Evolutionary conservation across 805 yeast genomes (phyloP), one percentile per base, ranked within the genome.

Genomic region (Pichia insulana): DNA sequence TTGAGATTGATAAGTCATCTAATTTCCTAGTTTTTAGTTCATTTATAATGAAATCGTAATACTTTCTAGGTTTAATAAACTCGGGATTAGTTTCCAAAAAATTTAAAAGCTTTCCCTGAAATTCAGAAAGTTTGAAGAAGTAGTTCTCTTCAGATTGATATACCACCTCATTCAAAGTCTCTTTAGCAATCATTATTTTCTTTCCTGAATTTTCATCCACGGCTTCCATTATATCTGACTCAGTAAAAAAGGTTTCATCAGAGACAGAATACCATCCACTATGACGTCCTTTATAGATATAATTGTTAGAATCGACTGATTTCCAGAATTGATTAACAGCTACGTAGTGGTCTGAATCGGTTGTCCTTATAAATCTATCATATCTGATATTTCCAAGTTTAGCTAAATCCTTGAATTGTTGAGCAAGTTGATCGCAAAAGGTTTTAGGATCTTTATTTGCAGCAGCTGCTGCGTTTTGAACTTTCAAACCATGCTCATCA

Each of bases 401-500:
- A 0, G 95, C 90, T 39, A 92, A 65, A 1, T 57, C 58, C 51
- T 73, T 71, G 63, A 92, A 92, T 42, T 76, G 78, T 4, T 63
- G 56, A 1, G 86, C 74, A 3, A 86, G 71, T 12, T 62, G 62
- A 56, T 90, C 95, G 18, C 88, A 94, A 52, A 89, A 83, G 35
- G 59, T 56, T 53, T 80, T 71, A 1, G 96, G 86, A 1, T 64
- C 63, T n/a, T 60, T 57, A 0, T 56, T 55, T 11, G 68, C 70
- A 44, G 67, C 68, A 26, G 65, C 67, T 0, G 96, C 95, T 0
- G 94, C 97, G n/a, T 74, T 69, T 53, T 86, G 95, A 26, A 90
- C 90, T 65, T 92, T 92, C 42, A 88, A 64, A 0, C 98, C 98
- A 59, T 92, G 98, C 61, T 92, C 98, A 59, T 92, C 98, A 0